Evolutionary conservation across 495 filamentous ascomycete genomes (phyloP).

Genomic region (Hyaloscypha variabilis): DNA sequence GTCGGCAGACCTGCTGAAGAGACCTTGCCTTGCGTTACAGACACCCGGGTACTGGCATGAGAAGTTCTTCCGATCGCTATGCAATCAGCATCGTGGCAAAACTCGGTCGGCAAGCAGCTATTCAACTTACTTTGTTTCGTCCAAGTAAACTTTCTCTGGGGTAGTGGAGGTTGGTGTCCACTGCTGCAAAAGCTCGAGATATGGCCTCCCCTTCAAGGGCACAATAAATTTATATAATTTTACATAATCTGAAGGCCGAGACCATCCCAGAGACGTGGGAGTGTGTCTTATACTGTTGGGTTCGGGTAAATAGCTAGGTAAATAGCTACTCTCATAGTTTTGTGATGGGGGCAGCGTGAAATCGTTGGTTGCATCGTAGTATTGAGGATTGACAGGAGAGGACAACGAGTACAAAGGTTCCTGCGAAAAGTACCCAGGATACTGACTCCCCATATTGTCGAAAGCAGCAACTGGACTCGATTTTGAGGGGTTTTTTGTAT

Average conservation of each 20-base stretch:
- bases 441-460: too few relatives aligned
- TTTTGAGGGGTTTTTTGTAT: too few relatives aligned
- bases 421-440: too few relatives aligned
- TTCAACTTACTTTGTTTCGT: slow-evolving; percentile 12
- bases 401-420: too few relatives aligned
- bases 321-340: too few relatives aligned
- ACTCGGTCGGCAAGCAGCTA: background rate
- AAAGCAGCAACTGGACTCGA: too few relatives aligned
- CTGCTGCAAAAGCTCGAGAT: slow-evolving; percentile 14
- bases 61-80: slow-evolving; percentile 14
- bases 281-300: slow-evolving; percentile 5
- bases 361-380: too few relatives aligned
- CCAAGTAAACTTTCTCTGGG: slow-evolving; percentile 23
- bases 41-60: slow-evolving; percentile 39
- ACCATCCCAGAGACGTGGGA: slow-evolving; percentile 18
- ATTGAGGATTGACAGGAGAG: too few relatives aligned
- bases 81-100: slow-evolving; percentile 2
- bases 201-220: slow-evolving; percentile 18
- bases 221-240: slow-evolving; percentile 25
- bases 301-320: too few relatives aligned
- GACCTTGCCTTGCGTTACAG: slow-evolving; percentile 10
- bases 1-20: slow-evolving; percentile 49
- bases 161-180: background rate
- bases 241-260: background rate
- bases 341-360: too few relatives aligned